Conservation (phyloP, 2,329 filamentous ascomycete genomes). For the Ophiocordyceps camponoti-leonardi region DNA sequence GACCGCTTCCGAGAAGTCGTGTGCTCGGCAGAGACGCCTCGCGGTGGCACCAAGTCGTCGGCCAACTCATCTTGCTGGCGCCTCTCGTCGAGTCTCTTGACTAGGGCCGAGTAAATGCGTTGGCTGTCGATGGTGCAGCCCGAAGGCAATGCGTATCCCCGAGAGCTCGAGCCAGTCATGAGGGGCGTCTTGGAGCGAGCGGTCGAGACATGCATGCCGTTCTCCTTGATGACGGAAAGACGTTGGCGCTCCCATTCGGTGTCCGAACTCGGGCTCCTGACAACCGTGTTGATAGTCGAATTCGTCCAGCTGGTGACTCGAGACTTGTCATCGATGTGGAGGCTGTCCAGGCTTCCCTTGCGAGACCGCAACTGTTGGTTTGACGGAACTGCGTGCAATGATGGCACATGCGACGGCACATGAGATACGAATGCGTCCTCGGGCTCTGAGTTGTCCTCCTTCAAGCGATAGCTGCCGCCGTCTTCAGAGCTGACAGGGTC, state of each 20-base stretch:
- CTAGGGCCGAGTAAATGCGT: slow-evolving; percentile 46
- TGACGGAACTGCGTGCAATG: slow-evolving; percentile 28
- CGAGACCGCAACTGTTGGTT: slow-evolving; percentile 31
- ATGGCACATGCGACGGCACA: slow-evolving; percentile 31
- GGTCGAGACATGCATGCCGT: slow-evolving; percentile 21
- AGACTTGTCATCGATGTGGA: slow-evolving; percentile 35
- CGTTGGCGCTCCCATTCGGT: slow-evolving; percentile 35
- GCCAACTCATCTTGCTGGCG: slow-evolving; percentile 1
- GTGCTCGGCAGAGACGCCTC: not conserved
- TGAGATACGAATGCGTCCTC: slow-evolving; percentile 28
- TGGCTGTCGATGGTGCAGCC: slow-evolving; percentile 29
- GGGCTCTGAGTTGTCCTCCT: slow-evolving; percentile 15
- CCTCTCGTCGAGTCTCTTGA: slow-evolving; percentile 30
- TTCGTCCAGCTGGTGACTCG: slow-evolving; percentile 58
- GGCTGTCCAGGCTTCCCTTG: slow-evolving; percentile 36
- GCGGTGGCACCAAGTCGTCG: not conserved
- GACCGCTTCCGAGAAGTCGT: slow-evolving; percentile 5
- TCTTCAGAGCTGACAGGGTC: slow-evolving; percentile 7
- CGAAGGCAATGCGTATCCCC: not conserved
- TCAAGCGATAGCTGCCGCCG: slow-evolving; percentile 13
- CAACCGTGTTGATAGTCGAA: slow-evolving; percentile 39
- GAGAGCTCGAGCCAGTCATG: not conserved
- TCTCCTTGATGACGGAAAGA: slow-evolving; percentile 48
- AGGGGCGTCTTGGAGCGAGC: slow-evolving; percentile 10
- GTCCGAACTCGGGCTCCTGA: slow-evolving; percentile 20